Evolutionary conservation across 139 green algal species (phyloP), one percentile per base, ranked within the genome.

Genomic region (Tetradesmus obliquus): DNA sequence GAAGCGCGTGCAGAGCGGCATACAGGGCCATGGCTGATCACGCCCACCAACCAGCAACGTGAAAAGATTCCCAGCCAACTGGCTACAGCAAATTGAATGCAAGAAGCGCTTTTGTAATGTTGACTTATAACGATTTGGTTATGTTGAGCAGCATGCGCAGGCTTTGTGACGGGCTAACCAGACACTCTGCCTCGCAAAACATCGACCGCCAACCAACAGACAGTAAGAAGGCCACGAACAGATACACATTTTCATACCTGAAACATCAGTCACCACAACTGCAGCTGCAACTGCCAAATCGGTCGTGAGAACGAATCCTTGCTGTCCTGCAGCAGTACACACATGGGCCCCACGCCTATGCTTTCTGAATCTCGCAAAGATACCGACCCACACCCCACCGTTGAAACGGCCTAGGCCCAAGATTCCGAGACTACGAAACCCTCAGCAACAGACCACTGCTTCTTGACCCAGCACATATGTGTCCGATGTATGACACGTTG

Each of bases 31-130:
- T 82, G 24, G 74, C 24, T 82, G 22, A 71, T 76, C 74, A 15
- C 74, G 74, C 24, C 24, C 3, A 15, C 74, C 74, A 82, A 82
- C n/a, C n/a, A 82, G 74, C 74, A 82, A 82, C 74, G 74, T 82
- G n/a, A 81, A 81, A 81, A 82, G n/a, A 53, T 82, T 51, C 66
- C 66, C n/a, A 76, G 66, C 17, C n/a, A 76, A 19, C 66, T 24
- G 17, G 15, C 66, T 24, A 19, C 66, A 76, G 66, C 12, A 19
- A 45, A 45, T 45, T 45, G 32, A 45, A 45, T 45, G 32, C 32
- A 45, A 45, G 32, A 45, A 45, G 32, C 32, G 32, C 32, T 45
- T 45, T 45, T 45, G 32, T 45, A 45, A 45, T 45, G 32, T 45
- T 45, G 32, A 45, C 32, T 45, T 45, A 45, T 45, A 45, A 45